Percentiles rank a stretch among this genome's conserved stretches.
These are phyloP conservation scores for Macrotyloma uniflorum DNA, from an alignment of 306 rosid genomes.

Conservation along the genomic window DNA sequence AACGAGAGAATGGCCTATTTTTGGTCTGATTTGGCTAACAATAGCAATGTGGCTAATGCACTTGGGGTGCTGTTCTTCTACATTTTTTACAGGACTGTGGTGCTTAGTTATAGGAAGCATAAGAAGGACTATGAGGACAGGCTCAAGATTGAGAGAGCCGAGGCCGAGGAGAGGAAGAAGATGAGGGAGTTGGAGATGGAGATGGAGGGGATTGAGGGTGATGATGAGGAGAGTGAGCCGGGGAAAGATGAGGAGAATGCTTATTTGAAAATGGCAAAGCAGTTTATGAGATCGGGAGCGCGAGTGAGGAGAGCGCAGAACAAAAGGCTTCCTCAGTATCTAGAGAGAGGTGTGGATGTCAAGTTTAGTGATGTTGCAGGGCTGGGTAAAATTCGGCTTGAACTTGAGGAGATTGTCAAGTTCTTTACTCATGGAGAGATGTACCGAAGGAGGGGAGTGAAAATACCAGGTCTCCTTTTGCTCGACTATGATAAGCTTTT, in stretches of 20 bases:
- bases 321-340: constrained; percentile 80
- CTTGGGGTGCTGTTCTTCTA: constrained; percentile 75
- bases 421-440: constrained; percentile 98
- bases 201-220: constrained; percentile 60
- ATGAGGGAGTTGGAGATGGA: constrained; percentile 79
- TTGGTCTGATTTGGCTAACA: constrained; percentile 67
- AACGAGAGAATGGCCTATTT: constrained; percentile 45
- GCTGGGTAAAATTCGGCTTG: constrained; percentile 92
- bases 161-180: constrained; percentile 92
- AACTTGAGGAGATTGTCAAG: constrained; percentile 98
- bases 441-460: constrained; percentile 93
- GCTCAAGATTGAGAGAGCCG: constrained; percentile 86
- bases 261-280: constrained; percentile 85
- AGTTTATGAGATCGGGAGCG: constrained; percentile 98
- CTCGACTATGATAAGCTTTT: constrained; percentile 22
- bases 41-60: constrained; percentile 52
- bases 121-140: constrained; percentile 96
- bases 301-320: constrained; percentile 79
- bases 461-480: constrained; percentile 77
- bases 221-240: constrained; percentile 62
- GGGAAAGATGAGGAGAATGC: constrained; percentile 82
- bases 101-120: constrained; percentile 80
- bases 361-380: constrained; percentile 96
- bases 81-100: constrained; percentile 84
- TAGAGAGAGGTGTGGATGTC: constrained; percentile 93